Evolutionary conservation across 805 yeast species (phyloP), one percentile per base, ranked within the genome.

Genomic region (Yueomyces sp.): DNA sequence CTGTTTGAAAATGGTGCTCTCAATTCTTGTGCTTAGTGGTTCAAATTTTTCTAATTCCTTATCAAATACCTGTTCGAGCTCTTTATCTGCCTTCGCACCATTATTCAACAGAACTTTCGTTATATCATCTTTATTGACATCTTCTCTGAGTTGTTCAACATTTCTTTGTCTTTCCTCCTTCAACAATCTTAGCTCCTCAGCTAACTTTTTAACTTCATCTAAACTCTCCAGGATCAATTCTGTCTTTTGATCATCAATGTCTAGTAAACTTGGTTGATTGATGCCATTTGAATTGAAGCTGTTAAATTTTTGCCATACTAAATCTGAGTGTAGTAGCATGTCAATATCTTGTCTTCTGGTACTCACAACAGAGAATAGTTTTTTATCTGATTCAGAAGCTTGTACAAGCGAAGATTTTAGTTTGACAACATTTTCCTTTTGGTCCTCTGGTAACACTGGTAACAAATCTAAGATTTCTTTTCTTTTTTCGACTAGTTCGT

Each of bases 61-160:
- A 19, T 77, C 73, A 56, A 88, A 87, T 11, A 82, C 57, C 7
- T 71, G 65, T 49, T 70, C 71, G 46, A 77, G 68, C 45, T 81
- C 87, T 39, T 73, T 69, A 5, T 75, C 76, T 4, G 76, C 65
- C 36, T 70, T 72, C 39, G 74, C 70, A 47, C 74, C 76, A 56
- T 84, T 81, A 49, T 80, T 66, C 6, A 90, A 73, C 32, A 90
- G 67, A 9, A 80, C 67, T 43, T 81, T 79, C 0, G 95, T 81
- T 41, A 87, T 85, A 56, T 90, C 96, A 62, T 90, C 97, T 11
- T 72, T 69, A 53, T 80, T 92, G 33, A 84, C 78, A 40, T 74
- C 73, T 5, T 67, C 70, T 55, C 86, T 86, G 53, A 90, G 68
- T 41, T 79, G 85, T 2, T 69, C 69, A 34, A 84, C 66, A 2